These are phyloP conservation scores for Penicillium crystallinum DNA, from an alignment of 495 filamentous ascomycete genomes.

Conservation along the genomic window DNA sequence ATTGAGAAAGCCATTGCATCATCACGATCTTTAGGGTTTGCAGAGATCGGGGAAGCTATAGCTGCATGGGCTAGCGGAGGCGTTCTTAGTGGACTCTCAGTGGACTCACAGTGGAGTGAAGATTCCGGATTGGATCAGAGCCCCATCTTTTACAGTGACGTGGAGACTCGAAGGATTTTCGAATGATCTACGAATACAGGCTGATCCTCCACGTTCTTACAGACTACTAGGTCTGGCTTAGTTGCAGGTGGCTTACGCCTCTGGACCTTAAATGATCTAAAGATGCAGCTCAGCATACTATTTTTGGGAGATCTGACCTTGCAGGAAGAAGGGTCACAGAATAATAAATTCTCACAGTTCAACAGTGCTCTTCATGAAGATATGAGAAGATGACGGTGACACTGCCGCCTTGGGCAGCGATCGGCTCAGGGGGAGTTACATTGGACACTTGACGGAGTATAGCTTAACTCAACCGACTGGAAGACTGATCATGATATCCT, in stretches of 20 bases:
- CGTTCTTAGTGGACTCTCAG: too few relatives aligned
- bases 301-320: too few relatives aligned
- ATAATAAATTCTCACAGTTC: background rate
- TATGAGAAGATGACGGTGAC: background rate
- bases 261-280: too few relatives aligned
- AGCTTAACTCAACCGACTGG: background rate
- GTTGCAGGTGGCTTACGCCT: too few relatives aligned
- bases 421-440: background rate
- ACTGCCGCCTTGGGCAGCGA: background rate
- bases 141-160: constrained; percentile 4
- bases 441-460: background rate
- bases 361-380: background rate
- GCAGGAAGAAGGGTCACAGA: too few relatives aligned
- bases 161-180: constrained; percentile 1
- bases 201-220: background rate
- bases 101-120: background rate
- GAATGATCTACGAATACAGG: background rate
- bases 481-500: background rate
- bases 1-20: constrained; percentile 17
- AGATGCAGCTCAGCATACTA: too few relatives aligned
- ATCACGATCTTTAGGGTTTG: constrained; percentile 7
- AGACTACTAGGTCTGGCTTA: too few relatives aligned
- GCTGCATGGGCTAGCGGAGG: background rate
- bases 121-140: background rate
- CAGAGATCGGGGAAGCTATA: background rate